Base-by-base conservation (phyloP, 2,329 filamentous ascomycete species). In the Lasiodiplodia hormozganensis region DNA sequence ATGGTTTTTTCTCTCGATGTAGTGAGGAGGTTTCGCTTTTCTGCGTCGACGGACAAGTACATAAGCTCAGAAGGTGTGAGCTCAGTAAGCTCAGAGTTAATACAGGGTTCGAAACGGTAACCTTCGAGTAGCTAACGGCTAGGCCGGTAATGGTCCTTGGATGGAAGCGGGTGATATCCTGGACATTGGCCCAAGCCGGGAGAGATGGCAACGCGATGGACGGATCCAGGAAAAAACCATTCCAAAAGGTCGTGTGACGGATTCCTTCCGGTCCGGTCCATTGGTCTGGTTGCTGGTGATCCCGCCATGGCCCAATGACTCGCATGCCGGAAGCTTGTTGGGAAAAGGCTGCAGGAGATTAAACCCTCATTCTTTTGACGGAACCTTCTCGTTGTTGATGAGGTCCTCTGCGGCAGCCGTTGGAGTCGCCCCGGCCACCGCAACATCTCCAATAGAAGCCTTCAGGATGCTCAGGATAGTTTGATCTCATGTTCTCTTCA, bases 381-480 rank as follows among this genome's bases (percentile, higher is more conserved):
- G 65, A 67, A 1, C 51, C 54, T 31, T 67, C 65, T 2, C 65
- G 65, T 14, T 54, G 54, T 11, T 57, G 54, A 40, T 67, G 65
- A 18, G 54, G 65, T 12, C 65, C 65, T 58, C 54, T n/a, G 7
- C 54, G 65, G 36, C 66, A 68, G 43, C 56, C 66, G 10, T 25
- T 25, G 7, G 43, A 23, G 49, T 68, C 57, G 7, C 66, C 66
- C 7, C 57, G 40, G 49, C 23, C 56, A 16, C 49, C 56, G 49
- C 66, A 68, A 12, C 66, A 60, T 38, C 34, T 62, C 66, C 66
- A 68, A 18, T 62, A n/a, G 40, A 60, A 68, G 6, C 66, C 66
- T 21, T 68, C 57, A 25, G 66, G 66, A 11, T 43, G 8, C 0
- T 60, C 54, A 2, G 12, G 53, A 3, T 40, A 34, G 10, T 68